These are phyloP conservation scores for Fusarium nelsonii DNA, from an alignment of 2,329 filamentous ascomycete genomes.

Conservation along the genomic window DNA sequence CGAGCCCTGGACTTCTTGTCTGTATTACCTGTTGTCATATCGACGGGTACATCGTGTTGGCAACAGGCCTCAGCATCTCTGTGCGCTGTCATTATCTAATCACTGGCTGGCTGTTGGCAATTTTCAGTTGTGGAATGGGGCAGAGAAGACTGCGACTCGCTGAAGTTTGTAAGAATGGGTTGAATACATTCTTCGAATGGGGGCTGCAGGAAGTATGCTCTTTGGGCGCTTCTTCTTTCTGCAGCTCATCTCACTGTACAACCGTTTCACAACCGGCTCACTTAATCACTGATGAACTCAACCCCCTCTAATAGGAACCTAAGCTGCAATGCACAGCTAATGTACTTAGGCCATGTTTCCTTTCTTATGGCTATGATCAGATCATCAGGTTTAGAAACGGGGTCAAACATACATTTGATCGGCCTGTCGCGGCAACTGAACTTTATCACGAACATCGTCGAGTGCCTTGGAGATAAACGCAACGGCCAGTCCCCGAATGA, in stretches of 20 bases:
- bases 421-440: constrained; percentile 13
- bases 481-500: constrained; percentile 5
- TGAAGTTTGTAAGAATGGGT: not conserved
- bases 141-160: not conserved
- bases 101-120: not conserved
- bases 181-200: not conserved
- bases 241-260: not conserved
- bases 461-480: not conserved
- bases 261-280: not conserved
- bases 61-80: constrained; percentile 31
- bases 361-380: constrained; percentile 10
- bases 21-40: not conserved
- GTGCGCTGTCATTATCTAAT: not conserved
- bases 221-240: not conserved
- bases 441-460: constrained; percentile 5
- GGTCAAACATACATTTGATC: not conserved
- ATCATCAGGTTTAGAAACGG: not conserved
- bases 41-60: not conserved
- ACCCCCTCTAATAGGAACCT: not conserved
- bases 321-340: not conserved
- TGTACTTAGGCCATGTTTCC: constrained; percentile 5
- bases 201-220: not conserved
- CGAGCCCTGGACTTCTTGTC: constrained; percentile 46
- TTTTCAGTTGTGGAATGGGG: not conserved
- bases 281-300: not conserved